Evolutionary conservation across 306 rosid species (phyloP).

Genomic region (Prunus mume): DNA sequence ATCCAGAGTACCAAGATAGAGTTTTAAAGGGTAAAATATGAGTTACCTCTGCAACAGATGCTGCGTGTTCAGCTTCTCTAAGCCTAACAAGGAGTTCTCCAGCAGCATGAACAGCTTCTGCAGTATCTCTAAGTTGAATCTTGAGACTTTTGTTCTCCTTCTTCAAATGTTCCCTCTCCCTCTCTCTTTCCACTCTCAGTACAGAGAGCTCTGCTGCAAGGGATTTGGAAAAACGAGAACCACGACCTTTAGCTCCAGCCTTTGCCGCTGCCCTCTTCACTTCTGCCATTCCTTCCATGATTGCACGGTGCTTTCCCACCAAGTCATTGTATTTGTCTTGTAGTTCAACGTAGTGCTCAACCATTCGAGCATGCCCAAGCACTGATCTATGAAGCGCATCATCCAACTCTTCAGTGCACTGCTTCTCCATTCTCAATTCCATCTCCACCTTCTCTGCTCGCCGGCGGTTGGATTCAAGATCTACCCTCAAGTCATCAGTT

Average conservation of each 20-base stretch:
- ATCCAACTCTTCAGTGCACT: constrained; percentile 76
- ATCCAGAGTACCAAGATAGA: neutral
- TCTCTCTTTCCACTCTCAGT: constrained; percentile 81
- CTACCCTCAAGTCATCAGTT: constrained; percentile 87
- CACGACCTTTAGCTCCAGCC: constrained; percentile 78
- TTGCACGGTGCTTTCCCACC: constrained; percentile 69
- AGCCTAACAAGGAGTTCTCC: constrained; percentile 95
- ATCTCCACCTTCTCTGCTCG: constrained; percentile 67
- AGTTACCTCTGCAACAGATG: constrained; percentile 75
- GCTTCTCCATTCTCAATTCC: constrained; percentile 71
- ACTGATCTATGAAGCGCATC: constrained; percentile 81
- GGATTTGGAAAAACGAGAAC: constrained; percentile 75
- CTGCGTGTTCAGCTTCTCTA: constrained; percentile 86
- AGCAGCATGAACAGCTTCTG: constrained; percentile 99
- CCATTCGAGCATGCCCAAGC: constrained; percentile 83
- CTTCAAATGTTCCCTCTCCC: constrained; percentile 76
- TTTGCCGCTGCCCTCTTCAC: constrained; percentile 84
- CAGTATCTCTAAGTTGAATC: constrained; percentile 89
- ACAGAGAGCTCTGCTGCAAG: constrained; percentile 91
- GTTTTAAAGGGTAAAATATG: neutral
- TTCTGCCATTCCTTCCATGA: constrained; percentile 90
- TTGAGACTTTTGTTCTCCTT: constrained; percentile 84
- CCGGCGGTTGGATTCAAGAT: constrained; percentile 62
- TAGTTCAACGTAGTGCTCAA: constrained; percentile 89
- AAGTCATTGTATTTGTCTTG: constrained; percentile 86